Evolutionary conservation across 352 stramenopile species (phyloP).

Genomic region (Globisporangium camurandrum): DNA sequence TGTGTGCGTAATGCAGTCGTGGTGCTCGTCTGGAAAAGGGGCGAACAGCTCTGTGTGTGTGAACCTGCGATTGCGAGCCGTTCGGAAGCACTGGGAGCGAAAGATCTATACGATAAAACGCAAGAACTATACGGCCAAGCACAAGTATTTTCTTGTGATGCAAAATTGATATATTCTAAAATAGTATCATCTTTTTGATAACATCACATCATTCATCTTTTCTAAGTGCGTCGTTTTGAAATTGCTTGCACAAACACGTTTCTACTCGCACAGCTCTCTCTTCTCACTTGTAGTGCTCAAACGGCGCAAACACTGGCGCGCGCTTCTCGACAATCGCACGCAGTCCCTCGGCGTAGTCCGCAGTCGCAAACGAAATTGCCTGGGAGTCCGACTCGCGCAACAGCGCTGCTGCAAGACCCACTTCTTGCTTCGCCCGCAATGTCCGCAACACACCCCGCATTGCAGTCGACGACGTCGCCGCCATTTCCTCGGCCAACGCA

Average conservation of each 20-base stretch:
- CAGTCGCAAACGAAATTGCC: constrained; percentile 67
- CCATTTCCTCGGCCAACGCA: constrained; percentile 50
- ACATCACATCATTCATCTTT: too few species aligned
- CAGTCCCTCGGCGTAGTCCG: constrained; percentile 78
- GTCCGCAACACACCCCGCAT: constrained; percentile 57
- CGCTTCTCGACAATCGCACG: constrained; percentile 63
- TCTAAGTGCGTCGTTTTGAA: too few species aligned
- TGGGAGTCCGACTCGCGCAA: constrained; percentile 72
- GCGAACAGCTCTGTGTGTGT: neutral
- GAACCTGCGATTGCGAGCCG: neutral
- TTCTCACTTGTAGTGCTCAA: constrained; percentile 30
- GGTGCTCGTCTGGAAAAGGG: too few species aligned
- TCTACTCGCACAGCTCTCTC: too few species aligned
- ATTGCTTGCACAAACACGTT: too few species aligned
- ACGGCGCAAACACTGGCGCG: constrained; percentile 39
- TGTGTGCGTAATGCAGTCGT: too few species aligned
- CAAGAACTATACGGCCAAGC: too few species aligned
- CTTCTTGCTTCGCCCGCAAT: constrained; percentile 58
- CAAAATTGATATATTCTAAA: too few species aligned
- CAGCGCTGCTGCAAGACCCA: constrained; percentile 53
- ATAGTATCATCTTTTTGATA: neutral
- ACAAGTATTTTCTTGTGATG: neutral
- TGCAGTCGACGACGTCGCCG: constrained; percentile 50
- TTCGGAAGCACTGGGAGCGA: neutral
- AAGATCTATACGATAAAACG: neutral